phyloP scores from a whole-genome alignment of 768 basidiomycete species.

The Kwoniella heveanensis region DNA sequence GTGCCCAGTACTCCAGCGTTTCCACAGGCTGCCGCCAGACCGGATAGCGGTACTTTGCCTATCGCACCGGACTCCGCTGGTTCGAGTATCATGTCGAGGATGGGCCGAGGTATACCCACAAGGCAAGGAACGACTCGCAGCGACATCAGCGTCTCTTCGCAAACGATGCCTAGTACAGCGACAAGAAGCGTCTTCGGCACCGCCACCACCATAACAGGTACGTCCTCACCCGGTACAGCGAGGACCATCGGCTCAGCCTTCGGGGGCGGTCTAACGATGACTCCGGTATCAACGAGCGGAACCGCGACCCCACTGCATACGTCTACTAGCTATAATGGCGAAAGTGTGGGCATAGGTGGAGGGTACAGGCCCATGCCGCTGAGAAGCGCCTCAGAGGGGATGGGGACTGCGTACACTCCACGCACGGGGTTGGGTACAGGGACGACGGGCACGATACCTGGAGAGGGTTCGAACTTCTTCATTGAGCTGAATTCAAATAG shows the following conservation, averaged over 20 bases:
- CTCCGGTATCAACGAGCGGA: neutral
- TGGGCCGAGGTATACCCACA: neutral
- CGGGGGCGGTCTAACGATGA: neutral
- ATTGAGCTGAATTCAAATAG: conserved; percentile 46
- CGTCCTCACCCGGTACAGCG: neutral
- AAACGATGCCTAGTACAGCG: conserved; percentile 8
- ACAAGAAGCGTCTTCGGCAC: conserved; percentile 12
- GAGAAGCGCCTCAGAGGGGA: neutral
- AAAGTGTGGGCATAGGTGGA: neutral
- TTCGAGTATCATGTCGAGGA: conserved; percentile 11
- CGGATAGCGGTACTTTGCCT: conserved; percentile 45
- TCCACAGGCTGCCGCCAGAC: conserved; percentile 33
- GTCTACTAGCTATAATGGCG: neutral
- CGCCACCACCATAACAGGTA: neutral
- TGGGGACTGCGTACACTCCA: neutral
- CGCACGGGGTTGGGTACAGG: neutral
- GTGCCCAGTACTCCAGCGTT: conserved; percentile 10
- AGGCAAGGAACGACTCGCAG: neutral
- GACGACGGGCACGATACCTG: neutral
- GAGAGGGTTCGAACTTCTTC: conserved; percentile 25
- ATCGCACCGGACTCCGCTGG: neutral
- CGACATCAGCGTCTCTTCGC: conserved; percentile 3
- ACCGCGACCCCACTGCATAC: neutral
- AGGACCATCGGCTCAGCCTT: neutral
- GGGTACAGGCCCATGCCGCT: neutral